phyloP scores from a whole-genome alignment of 1,284 basidiomycete genomes.

The Abortiporus biennis region DNA sequence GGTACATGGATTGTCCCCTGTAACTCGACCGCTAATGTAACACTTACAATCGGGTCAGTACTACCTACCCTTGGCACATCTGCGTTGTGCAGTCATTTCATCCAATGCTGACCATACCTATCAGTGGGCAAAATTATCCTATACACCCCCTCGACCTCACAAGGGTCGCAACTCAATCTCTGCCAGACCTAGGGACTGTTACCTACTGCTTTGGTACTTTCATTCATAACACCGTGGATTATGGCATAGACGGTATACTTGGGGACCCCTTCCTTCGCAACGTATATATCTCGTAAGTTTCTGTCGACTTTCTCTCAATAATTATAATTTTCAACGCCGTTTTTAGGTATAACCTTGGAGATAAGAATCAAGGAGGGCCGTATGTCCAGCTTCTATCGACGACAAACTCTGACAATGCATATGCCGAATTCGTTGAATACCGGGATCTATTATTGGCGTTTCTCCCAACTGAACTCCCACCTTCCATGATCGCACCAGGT shows the following conservation, averaged over 20 bases:
- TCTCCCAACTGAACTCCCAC: not conserved
- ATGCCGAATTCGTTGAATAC: not conserved
- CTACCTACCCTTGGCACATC: too few relatives aligned
- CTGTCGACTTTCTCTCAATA: not conserved
- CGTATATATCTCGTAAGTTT: conserved; percentile 31
- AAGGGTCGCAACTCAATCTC: not conserved
- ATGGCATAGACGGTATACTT: conserved; percentile 28
- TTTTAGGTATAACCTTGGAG: too few relatives aligned
- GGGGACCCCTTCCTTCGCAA: conserved; percentile 35
- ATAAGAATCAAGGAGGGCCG: too few relatives aligned
- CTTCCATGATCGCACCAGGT: not conserved
- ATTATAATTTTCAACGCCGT: conserved; percentile 32
- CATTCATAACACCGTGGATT: conserved; percentile 13
- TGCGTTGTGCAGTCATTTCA: too few relatives aligned
- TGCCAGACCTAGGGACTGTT: conserved; percentile 4
- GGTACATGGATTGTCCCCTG: conserved; percentile 23
- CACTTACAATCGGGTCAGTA: conserved; percentile 23
- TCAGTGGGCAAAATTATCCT: conserved; percentile 12
- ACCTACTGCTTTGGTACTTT: conserved; percentile 18
- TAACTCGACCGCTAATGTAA: conserved; percentile 14
- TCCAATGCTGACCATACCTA: too few relatives aligned
- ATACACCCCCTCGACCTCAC: conserved; percentile 23
- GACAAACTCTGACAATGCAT: not conserved
- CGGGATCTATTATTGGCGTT: not conserved
- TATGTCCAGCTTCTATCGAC: not conserved